Base-by-base conservation (phyloP, 768 basidiomycete species). In the Auricularia sp. region DNA sequence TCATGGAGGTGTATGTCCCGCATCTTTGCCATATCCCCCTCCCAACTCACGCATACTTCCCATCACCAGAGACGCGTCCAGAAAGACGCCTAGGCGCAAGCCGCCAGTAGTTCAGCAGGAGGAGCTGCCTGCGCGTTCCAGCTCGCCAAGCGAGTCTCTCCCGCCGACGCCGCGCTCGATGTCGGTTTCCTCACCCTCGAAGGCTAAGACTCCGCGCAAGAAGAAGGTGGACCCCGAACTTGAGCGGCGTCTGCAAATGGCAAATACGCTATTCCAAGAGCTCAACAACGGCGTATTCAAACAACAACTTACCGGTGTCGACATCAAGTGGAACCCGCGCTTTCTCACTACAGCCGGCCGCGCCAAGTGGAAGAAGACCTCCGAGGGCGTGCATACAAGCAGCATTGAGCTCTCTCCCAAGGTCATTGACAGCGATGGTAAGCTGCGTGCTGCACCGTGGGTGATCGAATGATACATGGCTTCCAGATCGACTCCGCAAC, bases 351-450 rank as follows among this genome's bases (percentile, higher is more conserved):
- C 89, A 0, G 89, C 89, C 2, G 89, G 89, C 3, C 77, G 82
- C 69, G 89, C 89, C 5, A 82, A 79, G 67, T 90, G 81, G 79
- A 81, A 83, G 66, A 75, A 81, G 88, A 85, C 65, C 35, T 4
- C 54, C 59, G 80, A 87, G 11, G 87, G 87, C 8, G 74, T 78
- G n/a, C 77, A 85, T 63, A 81, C 75, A 4, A 81, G 81, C 0
- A 81, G 83, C 68, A 92, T 94, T 64, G 85, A 91, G 69, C 77
- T 95, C n/a, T 88, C 91, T 3, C 81, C 82, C 58, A 95, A 94
- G 72, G 86, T 95, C 35, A 73, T 93, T 65, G 90, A 90, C 67
- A 83, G 81, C 61, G 83, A 89, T 68, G 89, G 91, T 90, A 64
- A 64, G 78, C 65, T 36, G 33, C 29, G 7, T n/a, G 29, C 14